Conservation (phyloP, 345 rosid genomes). For the Conringia planisiliqua region DNA sequence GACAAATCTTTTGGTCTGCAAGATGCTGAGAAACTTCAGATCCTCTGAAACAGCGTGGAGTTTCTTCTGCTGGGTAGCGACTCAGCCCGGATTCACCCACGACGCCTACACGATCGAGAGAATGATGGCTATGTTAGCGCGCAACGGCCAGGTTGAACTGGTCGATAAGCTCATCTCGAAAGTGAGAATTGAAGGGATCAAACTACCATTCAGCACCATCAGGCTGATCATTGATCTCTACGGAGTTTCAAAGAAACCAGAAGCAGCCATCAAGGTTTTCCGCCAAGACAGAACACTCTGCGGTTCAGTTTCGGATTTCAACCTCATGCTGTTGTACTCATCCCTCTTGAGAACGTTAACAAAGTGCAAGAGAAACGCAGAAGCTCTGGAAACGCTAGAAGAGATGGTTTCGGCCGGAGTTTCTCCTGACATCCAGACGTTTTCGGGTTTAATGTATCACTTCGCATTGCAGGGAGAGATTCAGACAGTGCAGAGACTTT, state of each 20-base stretch:
- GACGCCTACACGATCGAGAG: conserved; percentile 71
- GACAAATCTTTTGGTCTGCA: conserved; percentile 82
- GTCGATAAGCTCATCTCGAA: conserved; percentile 66
- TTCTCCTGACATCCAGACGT: conserved; percentile 76
- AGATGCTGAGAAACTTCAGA: conserved; percentile 68
- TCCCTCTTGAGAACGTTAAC: conserved; percentile 72
- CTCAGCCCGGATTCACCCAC: conserved; percentile 79
- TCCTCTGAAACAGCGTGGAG: conserved; percentile 77
- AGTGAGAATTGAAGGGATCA: conserved; percentile 62
- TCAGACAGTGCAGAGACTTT: conserved; percentile 66
- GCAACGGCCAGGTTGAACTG: conserved; percentile 59
- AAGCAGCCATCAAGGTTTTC: conserved; percentile 80
- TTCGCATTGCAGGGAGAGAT: conserved; percentile 74
- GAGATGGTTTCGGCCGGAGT: conserved; percentile 63
- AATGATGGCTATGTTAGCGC: conserved; percentile 74
- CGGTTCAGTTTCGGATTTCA: conserved; percentile 47
- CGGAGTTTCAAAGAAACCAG: conserved; percentile 81
- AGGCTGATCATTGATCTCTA: conserved; percentile 71
- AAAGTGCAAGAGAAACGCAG: conserved; percentile 63
- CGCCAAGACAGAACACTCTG: conserved; percentile 53
- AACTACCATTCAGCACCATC: conserved; percentile 74
- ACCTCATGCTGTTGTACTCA: conserved; percentile 73
- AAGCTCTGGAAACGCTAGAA: conserved; percentile 62
- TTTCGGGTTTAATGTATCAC: conserved; percentile 78
- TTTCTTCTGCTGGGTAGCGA: conserved; percentile 90